Evolutionary conservation across 768 basidiomycete species (phyloP), one percentile per base, ranked within the genome.

Genomic region (Leccinum disarticulatum): DNA sequence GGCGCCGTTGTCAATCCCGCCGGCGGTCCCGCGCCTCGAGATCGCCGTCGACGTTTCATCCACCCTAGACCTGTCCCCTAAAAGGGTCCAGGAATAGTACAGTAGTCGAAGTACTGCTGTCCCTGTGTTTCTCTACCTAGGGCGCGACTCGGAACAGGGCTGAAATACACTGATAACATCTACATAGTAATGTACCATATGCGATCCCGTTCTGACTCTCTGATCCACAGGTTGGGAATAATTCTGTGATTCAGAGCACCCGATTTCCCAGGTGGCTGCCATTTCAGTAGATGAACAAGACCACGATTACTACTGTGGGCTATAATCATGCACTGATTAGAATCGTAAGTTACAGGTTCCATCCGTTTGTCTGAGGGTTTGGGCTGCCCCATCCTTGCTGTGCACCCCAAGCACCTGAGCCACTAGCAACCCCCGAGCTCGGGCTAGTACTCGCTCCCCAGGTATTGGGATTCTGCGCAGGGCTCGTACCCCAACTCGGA

Each of bases 341-440:
- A 43, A 47, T 17, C 10, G 17, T 8, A 14, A 9, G 22, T 69
- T 52, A 74, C 30, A 76, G 51, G 57, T 79, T 83, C 85, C 85
- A 87, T 17, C 85, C 85, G 64, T 81, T 81, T 17, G 81, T 66
- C 55, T 80, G 81, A 57, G 71, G 81, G 38, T 63, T 76, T 36
- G 81, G 79, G 66, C 79, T 85, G 55, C 73, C 76, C 83, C 79
- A 85, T 11, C 85, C 85, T 66, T 60, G 69, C 52, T 59, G 77
- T 41, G 62, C 61, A n/a, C 69, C 70, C 73, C 74, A 74, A 15
- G 64, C 50, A 8, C 59, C 51, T 43, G 67, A 54, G 3, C 60
- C 53, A 48, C 68, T 65, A 19, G 58, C 15, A 38, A 38, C 47
- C 41, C 56, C 66, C 3, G 68, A 36, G 58, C 49, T 72, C n/a